Percentiles rank a stretch among this genome's conserved stretches.
Conservation (phyloP, 2,329 filamentous ascomycete genomes). For the Aspergillus sp. region DNA sequence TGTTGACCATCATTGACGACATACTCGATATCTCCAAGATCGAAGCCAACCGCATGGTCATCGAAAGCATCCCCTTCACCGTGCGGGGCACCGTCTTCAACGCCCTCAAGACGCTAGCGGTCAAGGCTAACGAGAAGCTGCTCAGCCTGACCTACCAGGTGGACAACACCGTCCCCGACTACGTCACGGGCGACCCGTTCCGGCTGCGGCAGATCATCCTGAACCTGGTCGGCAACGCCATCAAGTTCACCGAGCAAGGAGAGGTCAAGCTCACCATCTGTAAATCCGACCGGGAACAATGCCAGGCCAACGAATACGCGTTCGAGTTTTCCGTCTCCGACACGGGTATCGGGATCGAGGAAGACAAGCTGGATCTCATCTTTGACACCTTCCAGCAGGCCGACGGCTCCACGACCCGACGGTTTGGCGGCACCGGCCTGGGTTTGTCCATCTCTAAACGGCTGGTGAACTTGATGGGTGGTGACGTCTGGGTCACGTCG, state of each 20-base stretch:
- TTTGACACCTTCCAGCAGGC: conserved; percentile 99
- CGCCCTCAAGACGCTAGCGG: conserved; percentile 89
- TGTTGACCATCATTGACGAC: conserved; percentile 91
- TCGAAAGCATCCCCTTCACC: conserved; percentile 96
- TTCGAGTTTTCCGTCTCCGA: conserved; percentile 95
- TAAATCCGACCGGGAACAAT: conserved; percentile 57
- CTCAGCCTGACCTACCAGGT: conserved; percentile 89
- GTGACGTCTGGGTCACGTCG: conserved; percentile 92
- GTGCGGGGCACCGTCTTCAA: conserved; percentile 93
- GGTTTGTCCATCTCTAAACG: conserved; percentile 92
- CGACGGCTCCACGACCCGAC: conserved; percentile 89
- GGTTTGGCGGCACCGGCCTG: conserved; percentile 90
- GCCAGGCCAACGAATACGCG: conserved; percentile 68
- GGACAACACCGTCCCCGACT: conserved; percentile 85
- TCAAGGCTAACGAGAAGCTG: conserved; percentile 93
- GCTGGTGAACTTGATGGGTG: conserved; percentile 91
- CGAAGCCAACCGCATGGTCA: conserved; percentile 94
- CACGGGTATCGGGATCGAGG: conserved; percentile 91
- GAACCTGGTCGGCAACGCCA: conserved; percentile 94
- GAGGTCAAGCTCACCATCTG: conserved; percentile 93
- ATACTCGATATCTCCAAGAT: conserved; percentile 65
- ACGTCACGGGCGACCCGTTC: conserved; percentile 94
- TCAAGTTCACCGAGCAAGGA: conserved; percentile 97
- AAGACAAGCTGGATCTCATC: conserved; percentile 91
- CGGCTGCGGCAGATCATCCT: conserved; percentile 91